These are phyloP conservation scores for Xylaria sp. DNA, from an alignment of 2,329 filamentous ascomycete species.

Conservation along the genomic window DNA sequence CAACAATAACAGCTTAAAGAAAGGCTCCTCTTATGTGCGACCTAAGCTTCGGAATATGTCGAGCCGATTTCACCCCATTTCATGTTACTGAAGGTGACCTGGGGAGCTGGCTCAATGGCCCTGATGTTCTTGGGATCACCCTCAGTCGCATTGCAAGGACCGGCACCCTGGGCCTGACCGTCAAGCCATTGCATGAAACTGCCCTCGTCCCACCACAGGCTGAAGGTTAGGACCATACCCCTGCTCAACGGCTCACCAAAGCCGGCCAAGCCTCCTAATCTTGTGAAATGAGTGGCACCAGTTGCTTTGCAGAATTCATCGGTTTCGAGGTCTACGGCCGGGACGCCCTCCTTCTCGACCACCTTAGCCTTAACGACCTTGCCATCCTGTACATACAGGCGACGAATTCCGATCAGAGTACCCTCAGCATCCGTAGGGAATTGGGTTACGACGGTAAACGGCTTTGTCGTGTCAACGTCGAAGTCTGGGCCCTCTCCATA, in stretches of 20 bases:
- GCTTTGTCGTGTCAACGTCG: slow-evolving; percentile 43
- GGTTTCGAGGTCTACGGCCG: slow-evolving; percentile 38
- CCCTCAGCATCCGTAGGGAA: slow-evolving; percentile 43
- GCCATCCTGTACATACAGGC: slow-evolving; percentile 45
- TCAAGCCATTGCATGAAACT: slow-evolving; percentile 61
- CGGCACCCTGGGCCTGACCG: slow-evolving; percentile 54
- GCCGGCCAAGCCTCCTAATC: slow-evolving; percentile 47
- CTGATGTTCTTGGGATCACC: slow-evolving; percentile 54
- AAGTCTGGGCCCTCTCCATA: slow-evolving; percentile 41
- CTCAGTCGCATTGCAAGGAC: slow-evolving; percentile 54
- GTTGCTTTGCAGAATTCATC: slow-evolving; percentile 46
- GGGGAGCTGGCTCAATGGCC: slow-evolving; percentile 50
- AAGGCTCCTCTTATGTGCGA: neutral
- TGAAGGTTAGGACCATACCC: slow-evolving; percentile 57
- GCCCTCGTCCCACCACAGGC: slow-evolving; percentile 57
- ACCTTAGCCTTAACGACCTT: slow-evolving; percentile 43
- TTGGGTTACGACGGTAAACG: slow-evolving; percentile 46
- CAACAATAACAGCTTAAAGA: neutral
- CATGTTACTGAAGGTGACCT: slow-evolving; percentile 61
- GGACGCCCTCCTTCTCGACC: slow-evolving; percentile 41
- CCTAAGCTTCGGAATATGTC: slow-evolving; percentile 44
- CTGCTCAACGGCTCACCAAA: slow-evolving; percentile 51
- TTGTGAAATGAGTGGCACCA: slow-evolving; percentile 41
- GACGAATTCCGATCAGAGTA: slow-evolving; percentile 42
- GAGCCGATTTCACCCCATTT: slow-evolving; percentile 60